phyloP scores from a whole-genome alignment of 805 yeast genomes.

The Metschnikowia kofuensis region DNA sequence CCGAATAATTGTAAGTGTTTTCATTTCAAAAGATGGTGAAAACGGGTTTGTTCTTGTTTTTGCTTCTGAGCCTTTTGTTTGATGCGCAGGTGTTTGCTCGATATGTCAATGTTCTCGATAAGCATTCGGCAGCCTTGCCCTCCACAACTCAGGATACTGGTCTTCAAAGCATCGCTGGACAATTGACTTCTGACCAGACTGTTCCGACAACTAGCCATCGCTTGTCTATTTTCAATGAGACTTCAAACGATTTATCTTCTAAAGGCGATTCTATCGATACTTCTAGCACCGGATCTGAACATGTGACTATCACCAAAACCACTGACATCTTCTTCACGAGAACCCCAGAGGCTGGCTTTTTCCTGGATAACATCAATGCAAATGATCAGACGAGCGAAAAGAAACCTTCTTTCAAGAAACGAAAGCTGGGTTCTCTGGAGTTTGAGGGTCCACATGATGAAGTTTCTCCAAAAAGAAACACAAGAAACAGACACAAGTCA shows the following conservation, averaged over 20 bases:
- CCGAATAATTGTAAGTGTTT: background rate
- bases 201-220: background rate
- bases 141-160: background rate
- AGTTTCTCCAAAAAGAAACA: too few species aligned
- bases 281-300: background rate
- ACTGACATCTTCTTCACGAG: background rate
- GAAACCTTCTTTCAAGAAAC: background rate
- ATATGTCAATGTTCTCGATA: background rate
- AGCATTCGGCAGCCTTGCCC: background rate
- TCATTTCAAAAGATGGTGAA: too few species aligned
- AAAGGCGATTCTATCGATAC: background rate
- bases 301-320: background rate
- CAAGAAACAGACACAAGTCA: too few species aligned
- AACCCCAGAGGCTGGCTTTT: background rate
- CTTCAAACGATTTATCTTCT: background rate
- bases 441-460: too few species aligned
- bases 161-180: background rate
- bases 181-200: background rate
- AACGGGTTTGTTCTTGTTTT: background rate
- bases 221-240: constrained; percentile 2
- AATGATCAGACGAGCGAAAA: background rate
- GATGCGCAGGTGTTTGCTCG: background rate
- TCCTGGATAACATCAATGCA: too few species aligned
- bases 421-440: background rate
- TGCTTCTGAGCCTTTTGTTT: background rate